Evolutionary conservation across 495 filamentous ascomycete genomes (phyloP), one percentile per base, ranked within the genome.

Genomic region (Penicillium flavigenum): DNA sequence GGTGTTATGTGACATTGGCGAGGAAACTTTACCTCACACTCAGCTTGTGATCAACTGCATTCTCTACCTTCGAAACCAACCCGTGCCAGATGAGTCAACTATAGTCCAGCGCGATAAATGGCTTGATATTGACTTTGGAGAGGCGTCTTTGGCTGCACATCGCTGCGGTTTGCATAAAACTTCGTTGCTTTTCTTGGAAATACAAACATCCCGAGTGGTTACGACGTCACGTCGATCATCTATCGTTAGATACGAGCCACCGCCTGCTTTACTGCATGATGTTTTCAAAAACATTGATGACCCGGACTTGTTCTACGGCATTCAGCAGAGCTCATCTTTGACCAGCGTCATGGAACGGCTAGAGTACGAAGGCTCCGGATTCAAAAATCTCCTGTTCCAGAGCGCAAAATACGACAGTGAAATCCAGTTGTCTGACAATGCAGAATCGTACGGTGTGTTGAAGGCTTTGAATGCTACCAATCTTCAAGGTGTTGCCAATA

Each of bases 281-380:
- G 89, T 98, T 2, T 98, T 91, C 67, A 87, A 87, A 69, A 89
- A 90, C 56, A 87, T 98, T 38, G 92, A 96, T 70, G 94, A 98
- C 67, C 92, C 92, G 14, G 94, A 98, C 67, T 85, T 92, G 17
- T 98, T 92, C 68, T 98, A 98, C 64, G 94, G 94, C n/a, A 86
- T 98, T 20, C 81, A 88, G 47, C 89, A 95, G 68, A 82, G 80
- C 22, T 82, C 90, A 11, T 89, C 84, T 46, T 73, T 98, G 41
- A 76, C 80, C 16, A 88, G 87, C 0, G 86, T 97, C 8, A 79
- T 96, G 61, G 83, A 88, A 26, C 85, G 86, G 27, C 80, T 97
- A n/a, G 92, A 96, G 62, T 93, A 96, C 64, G 95, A 98, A 73
- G 81, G 85, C 44, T 86, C 94, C 59, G 92, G 92, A 0, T 79